Base-by-base conservation (phyloP, 768 basidiomycete species). In the Daedaleopsis sinensis region DNA sequence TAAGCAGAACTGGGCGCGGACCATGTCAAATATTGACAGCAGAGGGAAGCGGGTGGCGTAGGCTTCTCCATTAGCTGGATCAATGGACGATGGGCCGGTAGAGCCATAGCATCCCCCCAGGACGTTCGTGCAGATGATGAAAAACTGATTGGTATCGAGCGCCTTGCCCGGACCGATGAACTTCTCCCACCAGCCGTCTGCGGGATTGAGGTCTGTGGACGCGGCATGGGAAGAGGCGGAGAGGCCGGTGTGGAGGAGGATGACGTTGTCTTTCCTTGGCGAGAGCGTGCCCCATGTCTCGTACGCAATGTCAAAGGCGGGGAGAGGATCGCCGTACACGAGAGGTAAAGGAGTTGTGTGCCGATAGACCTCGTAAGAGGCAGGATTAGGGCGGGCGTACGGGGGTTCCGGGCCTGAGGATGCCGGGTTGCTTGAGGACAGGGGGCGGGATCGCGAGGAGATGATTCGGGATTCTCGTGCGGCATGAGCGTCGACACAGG, bases 21-120 rank as follows among this genome's bases (percentile, higher is more conserved):
- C 93, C 96, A 98, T 99, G 75, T 99, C 97, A 70, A 98, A 97
- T 51, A 99, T 87, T 43, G 91, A 92, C 19, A 99, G 59, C 66
- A 98, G 80, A 0, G 97, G 97, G 75, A 99, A 98, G 42, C 83
- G 80, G 0, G 96, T 98, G 2, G 90, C 97, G 75, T 94, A 99
- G 6, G 84, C 88, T 55, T 81, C 74, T 9, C 84, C 84, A 0
- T 87, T 87, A 0, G 79, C 72, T 1, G 89, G 87, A 68, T 95
- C 88, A 59, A 88, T 75, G 0, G 92, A 92, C 1, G 93, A 93
- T 1, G 97, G 97, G 1, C 97, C 97, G 0, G 97, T 98, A 10
- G 93, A 93, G 42, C 97, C 97, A 72, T 98, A 98, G 78, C 97
- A 99, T 0, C 97, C 96, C 1, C 96, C 97, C 44, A 99, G 81